Base-by-base conservation (phyloP, 805 yeast species). In the Barnettozyma populi region DNA sequence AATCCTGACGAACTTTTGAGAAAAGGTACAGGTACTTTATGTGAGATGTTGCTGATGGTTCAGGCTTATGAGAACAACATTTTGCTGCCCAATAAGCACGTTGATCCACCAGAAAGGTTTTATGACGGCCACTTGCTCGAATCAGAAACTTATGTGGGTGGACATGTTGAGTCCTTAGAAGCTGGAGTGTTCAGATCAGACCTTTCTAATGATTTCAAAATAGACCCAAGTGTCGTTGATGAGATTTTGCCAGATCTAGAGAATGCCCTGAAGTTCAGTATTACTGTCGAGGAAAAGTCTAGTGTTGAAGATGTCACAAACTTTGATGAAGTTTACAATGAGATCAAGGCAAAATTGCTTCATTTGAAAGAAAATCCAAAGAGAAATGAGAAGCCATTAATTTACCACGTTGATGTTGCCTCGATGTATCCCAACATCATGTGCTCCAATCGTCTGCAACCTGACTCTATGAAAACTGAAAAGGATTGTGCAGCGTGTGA, bases 351-450 rank as follows among this genome's bases (percentile, higher is more conserved):
- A 0, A 71, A 73, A 55, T 70, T 94, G 13, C 49, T 74, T n/a
- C 86, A 74, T 2, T 66, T 94, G 44, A 81, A 78, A 51, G 63
- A 71, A 1, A 74, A 74, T 35, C 90, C 92, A 1, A 72, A 72
- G 34, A 73, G 97, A 55, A 63, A 65, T 11, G 98, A 94, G 58
- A 70, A 71, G 10, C 99, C 99, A 0, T 71, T 87, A 41, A 94
- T 94, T 53, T 94, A 95, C 59, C 99, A 94, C 62, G 96, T 95
- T 34, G 99, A 94, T 71, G 99, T 94, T 44, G 97, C 99, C 1
- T 94, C 99, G 1, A 94, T 94, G 99, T 94, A 94, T 62, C 99
- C 99, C 6, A 94, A 94, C 62, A 94, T 94, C 63, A 94, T 94
- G 98, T 89, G 96, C 7, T 86, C 98, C 0, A 94, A 94, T 67